Base-by-base conservation (phyloP, 345 rosid genomes). In the Corchorus capsularis region DNA sequence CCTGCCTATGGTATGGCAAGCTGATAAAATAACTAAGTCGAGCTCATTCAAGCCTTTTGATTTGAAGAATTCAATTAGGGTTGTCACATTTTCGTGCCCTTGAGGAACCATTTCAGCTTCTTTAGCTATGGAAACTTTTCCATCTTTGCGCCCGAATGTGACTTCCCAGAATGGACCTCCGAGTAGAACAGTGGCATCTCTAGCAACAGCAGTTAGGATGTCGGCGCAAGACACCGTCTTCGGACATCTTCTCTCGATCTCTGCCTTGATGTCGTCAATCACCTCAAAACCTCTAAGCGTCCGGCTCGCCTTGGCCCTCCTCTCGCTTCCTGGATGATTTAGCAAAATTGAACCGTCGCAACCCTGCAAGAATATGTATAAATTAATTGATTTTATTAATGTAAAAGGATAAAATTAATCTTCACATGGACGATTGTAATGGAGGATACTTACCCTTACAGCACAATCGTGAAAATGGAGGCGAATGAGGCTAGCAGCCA, bases 381-480 rank as follows among this genome's bases (percentile, higher is more conserved):
- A 41, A n/a, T n/a, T 15, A 7, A 43, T 41, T 41, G 19, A 66
- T 17, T 13, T 4, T 67, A 39, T 4, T 39, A 39, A 15, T 39
- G 32, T 67, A 32, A 34, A 34, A 37, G 0, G 5, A 34, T 3
- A 50, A n/a, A n/a, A n/a, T n/a, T n/a, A 4, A 0, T 6, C 12
- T 10, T 0, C 7, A 55, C 41, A 39, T 39, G 41, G 5, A 0
- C 37, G 16, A n/a, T n/a, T n/a, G n/a, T 27, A 27, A 39, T 39
- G 43, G 6, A 0, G 19, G 16, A 15, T 49, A 16, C 34, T 34
- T 76, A 80, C 83, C 73, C 79, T 71, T 20, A 85, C 79, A 71
- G 63, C 79, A 41, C 84, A 82, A 54, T 85, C 87, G 62, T 85
- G 87, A 74, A 85, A 85, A 22, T 82, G 83, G 80, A 85, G 63